Evolutionary conservation across 352 stramenopile genomes (phyloP).

Genomic region (Thalassiosira mediterranea): DNA sequence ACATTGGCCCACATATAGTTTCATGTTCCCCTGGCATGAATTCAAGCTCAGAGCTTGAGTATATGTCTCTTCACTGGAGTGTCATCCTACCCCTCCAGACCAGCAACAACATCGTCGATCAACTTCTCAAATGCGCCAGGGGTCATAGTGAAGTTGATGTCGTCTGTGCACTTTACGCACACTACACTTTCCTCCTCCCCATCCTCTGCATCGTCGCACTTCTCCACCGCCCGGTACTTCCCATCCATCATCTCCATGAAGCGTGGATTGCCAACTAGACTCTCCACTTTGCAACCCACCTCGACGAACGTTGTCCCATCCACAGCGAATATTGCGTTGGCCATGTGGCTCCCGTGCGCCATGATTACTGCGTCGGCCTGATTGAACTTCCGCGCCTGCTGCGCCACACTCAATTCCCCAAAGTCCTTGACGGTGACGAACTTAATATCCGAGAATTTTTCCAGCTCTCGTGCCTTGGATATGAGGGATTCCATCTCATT

Average conservation of each 20-base stretch:
- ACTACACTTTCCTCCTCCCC: neutral
- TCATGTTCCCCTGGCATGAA: too few relatives aligned
- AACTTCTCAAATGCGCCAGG: too few relatives aligned
- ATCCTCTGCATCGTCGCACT: neutral
- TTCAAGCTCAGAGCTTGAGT: too few relatives aligned
- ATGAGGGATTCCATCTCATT: conserved; percentile 23
- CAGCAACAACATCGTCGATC: neutral
- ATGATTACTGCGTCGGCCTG: conserved; percentile 43
- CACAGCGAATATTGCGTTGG: conserved; percentile 37
- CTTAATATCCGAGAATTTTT: conserved; percentile 28
- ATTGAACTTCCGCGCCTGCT: conserved; percentile 42
- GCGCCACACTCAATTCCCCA: conserved; percentile 18
- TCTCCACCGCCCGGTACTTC: neutral
- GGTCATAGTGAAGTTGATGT: neutral
- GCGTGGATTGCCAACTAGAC: conserved; percentile 9
- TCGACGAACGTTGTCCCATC: conserved; percentile 40
- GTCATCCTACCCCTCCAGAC: conserved; percentile 16
- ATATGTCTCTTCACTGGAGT: too few relatives aligned
- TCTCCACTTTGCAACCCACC: conserved; percentile 25
- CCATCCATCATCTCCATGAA: conserved; percentile 35
- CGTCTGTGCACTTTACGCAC: neutral
- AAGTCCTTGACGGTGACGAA: conserved; percentile 31
- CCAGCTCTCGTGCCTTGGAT: neutral
- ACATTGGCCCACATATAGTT: too few relatives aligned
- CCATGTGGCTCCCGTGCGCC: conserved; percentile 36